These are phyloP conservation scores for Aspergillus transmontanensis DNA, from an alignment of 2,329 filamentous ascomycete species.

Conservation along the genomic window DNA sequence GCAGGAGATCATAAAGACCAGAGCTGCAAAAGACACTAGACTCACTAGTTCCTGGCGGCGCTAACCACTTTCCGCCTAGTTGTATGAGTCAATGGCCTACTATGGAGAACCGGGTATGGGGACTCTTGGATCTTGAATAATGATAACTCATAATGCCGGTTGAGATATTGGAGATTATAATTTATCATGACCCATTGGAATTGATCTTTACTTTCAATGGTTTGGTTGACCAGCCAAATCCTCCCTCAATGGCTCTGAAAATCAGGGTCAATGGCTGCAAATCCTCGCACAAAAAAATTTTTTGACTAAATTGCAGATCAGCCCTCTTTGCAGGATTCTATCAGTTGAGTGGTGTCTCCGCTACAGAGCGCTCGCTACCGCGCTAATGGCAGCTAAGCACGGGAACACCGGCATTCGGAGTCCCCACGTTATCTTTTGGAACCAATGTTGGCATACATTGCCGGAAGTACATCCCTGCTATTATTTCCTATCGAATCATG, in stretches of 20 bases:
- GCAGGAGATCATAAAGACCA: background rate
- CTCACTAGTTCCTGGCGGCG: background rate
- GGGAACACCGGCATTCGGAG: constrained; percentile 13
- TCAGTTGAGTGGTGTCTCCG: constrained; percentile 6
- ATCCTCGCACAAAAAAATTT: constrained; percentile 3
- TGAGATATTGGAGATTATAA: background rate
- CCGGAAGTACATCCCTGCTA: background rate
- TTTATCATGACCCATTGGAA: background rate
- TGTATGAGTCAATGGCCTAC: constrained; percentile 5
- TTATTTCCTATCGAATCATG: background rate
- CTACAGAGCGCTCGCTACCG: constrained; percentile 12
- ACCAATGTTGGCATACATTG: background rate
- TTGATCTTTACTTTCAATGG: background rate
- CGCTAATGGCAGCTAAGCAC: constrained; percentile 9
- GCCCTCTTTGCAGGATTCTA: constrained; percentile 8
- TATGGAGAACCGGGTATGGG: constrained; percentile 5
- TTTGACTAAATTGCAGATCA: constrained; percentile 13
- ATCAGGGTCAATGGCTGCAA: background rate
- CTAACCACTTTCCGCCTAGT: background rate
- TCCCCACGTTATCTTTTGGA: constrained; percentile 6
- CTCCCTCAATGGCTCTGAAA: background rate
- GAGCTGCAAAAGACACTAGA: background rate
- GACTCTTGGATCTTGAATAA: constrained; percentile 1
- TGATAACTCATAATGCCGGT: constrained; percentile 5
- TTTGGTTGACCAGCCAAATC: background rate